Evolutionary conservation across 1,284 basidiomycete genomes (phyloP), one percentile per base, ranked within the genome.

Genomic region (Ceratobasidium sp.): DNA sequence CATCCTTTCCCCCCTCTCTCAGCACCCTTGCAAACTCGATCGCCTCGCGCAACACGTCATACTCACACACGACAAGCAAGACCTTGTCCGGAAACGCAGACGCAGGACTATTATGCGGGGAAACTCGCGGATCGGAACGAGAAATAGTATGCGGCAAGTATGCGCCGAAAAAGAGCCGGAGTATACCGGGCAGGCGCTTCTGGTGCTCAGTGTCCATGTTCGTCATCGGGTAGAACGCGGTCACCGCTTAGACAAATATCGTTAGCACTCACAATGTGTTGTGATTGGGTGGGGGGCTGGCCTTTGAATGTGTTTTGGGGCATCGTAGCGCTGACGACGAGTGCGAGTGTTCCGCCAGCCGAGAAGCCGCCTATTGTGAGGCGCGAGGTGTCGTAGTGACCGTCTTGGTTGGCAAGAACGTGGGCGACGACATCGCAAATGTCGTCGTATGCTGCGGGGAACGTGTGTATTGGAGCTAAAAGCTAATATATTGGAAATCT

Each of bases 341-440:
- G 59, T n/a, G 76, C 67, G 13, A 77, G 76, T n/a, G 51, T 66
- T 8, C 68, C 76, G 29, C 76, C 76, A 43, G 76, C 54, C 19
- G 67, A 70, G 37, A 69, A 65, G 7, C 76, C 76, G 3, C 76
- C 76, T 29, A 77, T 57, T 19, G 67, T 52, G 5, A 77, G 44
- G 5, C 61, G 57, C 2, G 51, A 56, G 29, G 51, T 77, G 34
- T 77, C 76, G 49, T 49, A 77, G 37, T 54, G 9, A 6, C 76
- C 76, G 34, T 69, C 57, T 22, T 43, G n/a, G 68, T 77, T 77
- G 19, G 57, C 57, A 7, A 70, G 56, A 9, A 69, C 76, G 25
- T 71, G 40, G 29, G 29, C 34, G 15, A 77, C 19, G 3, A 62
- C 44, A 13, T 56, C 67, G 6, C 34, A 22, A 29, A 69, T 34